Conservation (phyloP, 164 flowering plant species). For the Umbellularia californica region DNA sequence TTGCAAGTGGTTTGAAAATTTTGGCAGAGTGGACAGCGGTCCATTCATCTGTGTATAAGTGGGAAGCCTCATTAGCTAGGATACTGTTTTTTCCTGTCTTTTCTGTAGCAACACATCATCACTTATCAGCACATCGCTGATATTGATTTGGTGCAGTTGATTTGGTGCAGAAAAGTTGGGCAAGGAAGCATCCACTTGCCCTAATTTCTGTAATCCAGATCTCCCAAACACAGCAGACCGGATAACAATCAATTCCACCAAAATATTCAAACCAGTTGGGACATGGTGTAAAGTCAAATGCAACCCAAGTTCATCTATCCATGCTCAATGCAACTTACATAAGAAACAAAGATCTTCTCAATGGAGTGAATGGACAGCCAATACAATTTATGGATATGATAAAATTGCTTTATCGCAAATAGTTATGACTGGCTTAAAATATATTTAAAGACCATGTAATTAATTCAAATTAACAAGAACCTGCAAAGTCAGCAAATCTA, state of each 20-base stretch:
- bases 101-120: neutral
- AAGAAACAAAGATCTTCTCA: neutral
- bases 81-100: neutral
- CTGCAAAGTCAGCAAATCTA: conserved; percentile 91
- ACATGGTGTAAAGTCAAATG: neutral
- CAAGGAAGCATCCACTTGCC: neutral
- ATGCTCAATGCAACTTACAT: neutral
- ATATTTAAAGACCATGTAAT: neutral
- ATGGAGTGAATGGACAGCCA: neutral
- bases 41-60: too few species aligned
- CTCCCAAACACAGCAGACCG: neutral
- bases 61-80: neutral
- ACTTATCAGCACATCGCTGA: neutral
- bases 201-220: too few species aligned
- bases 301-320: neutral
- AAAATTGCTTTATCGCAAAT: neutral
- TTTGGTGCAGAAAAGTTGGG: too few species aligned
- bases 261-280: neutral
- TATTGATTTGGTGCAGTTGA: neutral
- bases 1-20: neutral
- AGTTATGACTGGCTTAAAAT: neutral
- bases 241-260: neutral
- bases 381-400: too few species aligned
- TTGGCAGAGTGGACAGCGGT: too few species aligned
- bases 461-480: conserved; percentile 22